These are phyloP conservation scores for Microcyclosporella mali DNA, from an alignment of 2,329 filamentous ascomycete genomes.

Conservation along the genomic window DNA sequence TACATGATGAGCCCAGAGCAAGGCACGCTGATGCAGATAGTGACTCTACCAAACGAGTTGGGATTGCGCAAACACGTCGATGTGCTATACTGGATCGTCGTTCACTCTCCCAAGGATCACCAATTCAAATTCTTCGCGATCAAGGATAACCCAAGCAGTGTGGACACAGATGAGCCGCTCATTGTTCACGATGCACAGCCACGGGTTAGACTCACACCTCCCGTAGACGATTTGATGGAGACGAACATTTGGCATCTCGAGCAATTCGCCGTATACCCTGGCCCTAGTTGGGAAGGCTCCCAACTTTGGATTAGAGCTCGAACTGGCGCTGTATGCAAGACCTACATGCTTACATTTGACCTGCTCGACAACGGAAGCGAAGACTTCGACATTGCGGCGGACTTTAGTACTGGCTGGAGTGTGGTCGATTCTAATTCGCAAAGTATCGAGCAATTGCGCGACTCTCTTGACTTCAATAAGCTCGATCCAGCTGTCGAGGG, in stretches of 20 bases:
- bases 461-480: slow-evolving; percentile 32
- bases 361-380: slow-evolving; percentile 52
- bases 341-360: slow-evolving; percentile 68
- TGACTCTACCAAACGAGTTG: slow-evolving; percentile 49
- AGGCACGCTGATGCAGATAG: slow-evolving; percentile 66
- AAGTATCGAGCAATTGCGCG: slow-evolving; percentile 37
- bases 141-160: slow-evolving; percentile 1
- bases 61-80: slow-evolving; percentile 11
- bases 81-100: slow-evolving; percentile 58
- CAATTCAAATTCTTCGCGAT: slow-evolving; percentile 96
- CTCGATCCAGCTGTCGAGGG: slow-evolving; percentile 25
- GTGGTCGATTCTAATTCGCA: slow-evolving; percentile 39
- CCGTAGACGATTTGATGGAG: slow-evolving; percentile 46
- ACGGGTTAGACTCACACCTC: slow-evolving; percentile 56
- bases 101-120: slow-evolving; percentile 81
- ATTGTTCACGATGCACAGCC: slow-evolving; percentile 46
- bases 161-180: slow-evolving; percentile 13
- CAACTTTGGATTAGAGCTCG: slow-evolving; percentile 46
- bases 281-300: slow-evolving; percentile 34
- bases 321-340: slow-evolving; percentile 54
- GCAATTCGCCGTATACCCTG: slow-evolving; percentile 40
- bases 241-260: slow-evolving; percentile 48
- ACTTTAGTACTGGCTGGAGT: slow-evolving; percentile 57
- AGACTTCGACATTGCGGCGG: slow-evolving; percentile 53
- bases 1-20: slow-evolving; percentile 76